These are phyloP conservation scores for Chrysopogon serrulatus DNA, from an alignment of 176 grass and related monocot species.

Conservation along the genomic window DNA sequence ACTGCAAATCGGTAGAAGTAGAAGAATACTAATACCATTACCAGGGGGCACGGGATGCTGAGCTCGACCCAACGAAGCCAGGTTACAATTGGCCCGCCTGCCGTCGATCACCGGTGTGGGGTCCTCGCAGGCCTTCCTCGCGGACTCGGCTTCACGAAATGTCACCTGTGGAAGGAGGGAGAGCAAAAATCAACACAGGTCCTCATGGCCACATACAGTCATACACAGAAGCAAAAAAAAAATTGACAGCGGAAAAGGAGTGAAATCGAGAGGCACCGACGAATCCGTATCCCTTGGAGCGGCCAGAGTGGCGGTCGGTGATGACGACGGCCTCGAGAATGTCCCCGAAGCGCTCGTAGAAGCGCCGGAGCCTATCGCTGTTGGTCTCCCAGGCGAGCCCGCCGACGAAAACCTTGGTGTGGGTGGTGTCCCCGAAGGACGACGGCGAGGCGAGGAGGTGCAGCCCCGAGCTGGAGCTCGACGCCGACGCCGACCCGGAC, in stretches of 20 bases:
- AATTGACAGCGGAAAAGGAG: background rate
- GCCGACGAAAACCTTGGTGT: constrained; percentile 97
- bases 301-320: constrained; percentile 79
- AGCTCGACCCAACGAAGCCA: constrained; percentile 86
- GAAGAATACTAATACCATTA: constrained; percentile 26
- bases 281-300: constrained; percentile 97
- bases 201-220: background rate
- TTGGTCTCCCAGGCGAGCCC: constrained; percentile 97
- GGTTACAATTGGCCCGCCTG: constrained; percentile 88
- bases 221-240: background rate
- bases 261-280: constrained; percentile 44
- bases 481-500: constrained; percentile 86
- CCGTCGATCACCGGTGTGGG: constrained; percentile 78
- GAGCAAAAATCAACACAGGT: constrained; percentile 9
- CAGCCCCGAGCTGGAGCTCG: constrained; percentile 95
- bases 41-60: constrained; percentile 28
- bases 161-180: constrained; percentile 53
- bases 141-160: constrained; percentile 81
- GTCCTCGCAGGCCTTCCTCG: constrained; percentile 77
- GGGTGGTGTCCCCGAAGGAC: constrained; percentile 85
- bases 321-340: constrained; percentile 98
- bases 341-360: constrained; percentile 83
- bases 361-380: constrained; percentile 69
- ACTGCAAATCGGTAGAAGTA: background rate
- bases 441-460: constrained; percentile 66